These are phyloP conservation scores for Wickerhamiella brachini DNA, from an alignment of 805 yeast genomes.

Conservation along the genomic window DNA sequence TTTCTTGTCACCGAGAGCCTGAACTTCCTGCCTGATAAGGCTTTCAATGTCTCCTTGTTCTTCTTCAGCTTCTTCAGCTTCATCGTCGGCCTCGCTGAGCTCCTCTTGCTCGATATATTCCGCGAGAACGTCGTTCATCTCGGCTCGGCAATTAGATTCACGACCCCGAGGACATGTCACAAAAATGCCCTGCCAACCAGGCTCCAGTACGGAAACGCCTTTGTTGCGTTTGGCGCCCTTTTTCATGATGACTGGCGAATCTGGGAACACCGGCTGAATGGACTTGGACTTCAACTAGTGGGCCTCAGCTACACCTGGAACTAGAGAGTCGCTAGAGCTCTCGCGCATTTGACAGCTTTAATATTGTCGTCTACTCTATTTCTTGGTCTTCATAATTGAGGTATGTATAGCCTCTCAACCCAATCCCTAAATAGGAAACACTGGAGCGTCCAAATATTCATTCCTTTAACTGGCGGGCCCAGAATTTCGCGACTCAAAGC, in stretches of 20 bases:
- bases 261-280: too few relatives aligned
- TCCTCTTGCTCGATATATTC: constrained; percentile 27
- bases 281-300: too few relatives aligned
- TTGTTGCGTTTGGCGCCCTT: not conserved
- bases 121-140: constrained; percentile 14
- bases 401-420: too few relatives aligned
- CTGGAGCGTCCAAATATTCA: too few relatives aligned
- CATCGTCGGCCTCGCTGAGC: constrained; percentile 1
- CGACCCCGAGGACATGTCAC: constrained; percentile 77
- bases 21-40: constrained; percentile 50
- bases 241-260: not conserved
- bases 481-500: too few relatives aligned
- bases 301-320: too few relatives aligned
- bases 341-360: too few relatives aligned
- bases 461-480: too few relatives aligned
- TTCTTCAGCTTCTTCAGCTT: constrained; percentile 26
- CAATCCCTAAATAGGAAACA: too few relatives aligned
- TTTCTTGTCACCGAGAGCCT: constrained; percentile 35
- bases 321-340: too few relatives aligned
- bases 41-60: constrained; percentile 51
- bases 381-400: too few relatives aligned
- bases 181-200: constrained; percentile 75
- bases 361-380: too few relatives aligned
- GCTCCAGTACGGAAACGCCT: constrained; percentile 36
- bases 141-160: constrained; percentile 31